Conservation (phyloP, 2,329 filamentous ascomycete genomes). For the Xylaria polymorpha region DNA sequence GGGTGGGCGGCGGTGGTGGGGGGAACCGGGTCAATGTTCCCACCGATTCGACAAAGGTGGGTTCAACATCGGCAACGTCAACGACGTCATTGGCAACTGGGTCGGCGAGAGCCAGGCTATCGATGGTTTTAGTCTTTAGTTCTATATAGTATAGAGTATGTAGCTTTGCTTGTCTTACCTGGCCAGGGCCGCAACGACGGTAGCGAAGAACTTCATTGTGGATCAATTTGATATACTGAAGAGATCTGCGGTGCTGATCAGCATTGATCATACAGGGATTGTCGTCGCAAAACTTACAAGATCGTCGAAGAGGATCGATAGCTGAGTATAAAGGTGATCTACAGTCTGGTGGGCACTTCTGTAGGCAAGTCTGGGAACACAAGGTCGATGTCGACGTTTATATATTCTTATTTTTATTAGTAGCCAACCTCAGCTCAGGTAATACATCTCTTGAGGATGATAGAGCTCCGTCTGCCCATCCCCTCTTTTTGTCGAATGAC, state of each 20-base stretch:
- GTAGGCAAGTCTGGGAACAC: slow-evolving; percentile 4
- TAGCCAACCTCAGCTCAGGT: slow-evolving; percentile 12
- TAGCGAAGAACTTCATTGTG: slow-evolving; percentile 44
- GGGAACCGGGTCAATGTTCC: background rate
- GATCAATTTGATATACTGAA: background rate
- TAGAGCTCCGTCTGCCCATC: slow-evolving; percentile 17
- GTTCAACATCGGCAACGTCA: background rate
- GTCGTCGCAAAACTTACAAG: slow-evolving; percentile 6
- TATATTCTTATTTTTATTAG: slow-evolving; percentile 17
- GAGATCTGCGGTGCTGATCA: background rate
- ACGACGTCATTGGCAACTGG: slow-evolving; percentile 1
- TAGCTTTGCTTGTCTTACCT: slow-evolving; percentile 36
- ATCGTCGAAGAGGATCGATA: slow-evolving; percentile 20
- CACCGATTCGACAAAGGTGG: background rate
- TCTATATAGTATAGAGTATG: background rate
- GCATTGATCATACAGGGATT: slow-evolving; percentile 4
- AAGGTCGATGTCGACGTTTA: slow-evolving; percentile 18
- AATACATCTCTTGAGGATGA: slow-evolving; percentile 13
- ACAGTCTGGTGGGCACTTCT: slow-evolving; percentile 6
- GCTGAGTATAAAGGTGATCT: slow-evolving; percentile 24
- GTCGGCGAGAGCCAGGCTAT: slow-evolving; percentile 9
- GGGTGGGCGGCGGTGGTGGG: slow-evolving; percentile 15
- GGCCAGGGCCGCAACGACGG: slow-evolving; percentile 41
- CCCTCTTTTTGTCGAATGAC: slow-evolving; percentile 11
- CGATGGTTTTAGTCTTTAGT: background rate